Conservation (phyloP, 495 filamentous ascomycete genomes). For the Podospora australis region DNA sequence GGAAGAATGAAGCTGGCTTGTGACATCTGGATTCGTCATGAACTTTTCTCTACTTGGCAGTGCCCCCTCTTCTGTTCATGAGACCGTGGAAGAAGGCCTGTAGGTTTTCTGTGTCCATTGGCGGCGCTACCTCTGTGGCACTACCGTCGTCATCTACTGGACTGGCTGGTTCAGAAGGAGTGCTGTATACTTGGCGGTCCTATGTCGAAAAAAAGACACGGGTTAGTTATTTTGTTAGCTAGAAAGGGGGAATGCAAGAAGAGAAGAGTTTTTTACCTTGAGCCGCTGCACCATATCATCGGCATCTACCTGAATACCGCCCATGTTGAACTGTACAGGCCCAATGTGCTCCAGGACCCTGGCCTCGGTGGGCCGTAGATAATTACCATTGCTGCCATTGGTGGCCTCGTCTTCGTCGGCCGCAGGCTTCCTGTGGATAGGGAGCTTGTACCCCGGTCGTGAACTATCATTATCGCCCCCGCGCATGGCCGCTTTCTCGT, state of each 20-base stretch:
- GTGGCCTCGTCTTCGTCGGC: constrained; percentile 13
- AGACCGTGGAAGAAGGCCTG: constrained; percentile 45
- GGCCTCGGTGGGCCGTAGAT: constrained; percentile 38
- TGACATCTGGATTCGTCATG: neutral
- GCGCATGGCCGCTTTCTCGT: constrained; percentile 47
- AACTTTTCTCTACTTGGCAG: constrained; percentile 8
- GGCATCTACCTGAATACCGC: constrained; percentile 92
- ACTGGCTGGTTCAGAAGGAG: constrained; percentile 30
- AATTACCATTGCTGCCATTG: constrained; percentile 15
- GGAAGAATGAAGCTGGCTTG: neutral
- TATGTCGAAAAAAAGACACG: constrained; percentile 4
- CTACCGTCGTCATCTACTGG: constrained; percentile 25
- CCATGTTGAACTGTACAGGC: constrained; percentile 94
- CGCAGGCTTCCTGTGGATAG: constrained; percentile 29
- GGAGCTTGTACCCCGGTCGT: constrained; percentile 38
- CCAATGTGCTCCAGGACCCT: constrained; percentile 84
- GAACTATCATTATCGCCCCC: constrained; percentile 11
- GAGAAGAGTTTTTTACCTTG: constrained; percentile 49
- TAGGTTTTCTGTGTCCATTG: constrained; percentile 42
- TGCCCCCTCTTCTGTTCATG: constrained; percentile 33
- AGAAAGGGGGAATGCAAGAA: neutral
- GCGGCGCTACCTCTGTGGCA: constrained; percentile 25
- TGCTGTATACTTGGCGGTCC: constrained; percentile 42
- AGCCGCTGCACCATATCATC: constrained; percentile 90
- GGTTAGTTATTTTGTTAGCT: constrained; percentile 5